A percentile compares a stretch with the other conserved stretches of the same genome.
Conservation (phyloP, 176 grass and related monocot genomes). For the Lolium perenne region DNA sequence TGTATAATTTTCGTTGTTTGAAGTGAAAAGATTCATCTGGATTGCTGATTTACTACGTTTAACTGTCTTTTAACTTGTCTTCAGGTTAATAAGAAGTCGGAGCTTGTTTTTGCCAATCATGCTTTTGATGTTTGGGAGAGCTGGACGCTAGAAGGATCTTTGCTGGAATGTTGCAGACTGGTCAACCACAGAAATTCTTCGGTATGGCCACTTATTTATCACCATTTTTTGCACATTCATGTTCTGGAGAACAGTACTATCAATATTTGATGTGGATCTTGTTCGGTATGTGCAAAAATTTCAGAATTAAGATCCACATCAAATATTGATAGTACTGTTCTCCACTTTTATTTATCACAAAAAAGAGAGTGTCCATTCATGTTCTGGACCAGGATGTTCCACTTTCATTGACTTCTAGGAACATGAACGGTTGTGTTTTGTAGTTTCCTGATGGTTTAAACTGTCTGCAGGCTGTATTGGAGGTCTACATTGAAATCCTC, state of each 20-base stretch:
- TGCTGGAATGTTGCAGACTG: slow-evolving; percentile 70
- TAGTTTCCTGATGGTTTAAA: neutral
- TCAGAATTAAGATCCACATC: slow-evolving; percentile 11
- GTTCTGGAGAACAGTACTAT: too few relatives aligned
- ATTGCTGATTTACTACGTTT: slow-evolving; percentile 28
- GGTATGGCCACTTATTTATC: slow-evolving; percentile 50
- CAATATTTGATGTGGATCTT: too few relatives aligned
- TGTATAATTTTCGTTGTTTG: neutral
- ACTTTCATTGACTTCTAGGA: neutral
- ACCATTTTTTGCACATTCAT: slow-evolving; percentile 6
- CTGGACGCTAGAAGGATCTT: slow-evolving; percentile 84
- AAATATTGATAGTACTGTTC: neutral
- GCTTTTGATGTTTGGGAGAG: slow-evolving; percentile 85
- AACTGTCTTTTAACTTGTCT: slow-evolving; percentile 28
- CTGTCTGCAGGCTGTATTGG: slow-evolving; percentile 64
- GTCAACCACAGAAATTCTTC: slow-evolving; percentile 79
- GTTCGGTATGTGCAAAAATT: too few relatives aligned
- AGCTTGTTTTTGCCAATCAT: slow-evolving; percentile 73
- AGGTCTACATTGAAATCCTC: slow-evolving; percentile 75
- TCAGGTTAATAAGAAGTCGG: slow-evolving; percentile 79
- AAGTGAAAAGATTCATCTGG: slow-evolving; percentile 10
- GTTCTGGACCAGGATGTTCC: neutral
- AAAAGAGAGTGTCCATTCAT: neutral
- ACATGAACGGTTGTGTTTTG: neutral
- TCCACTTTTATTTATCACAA: neutral